Percentiles rank a stretch among this genome's conserved stretches.
Evolutionary conservation across 139 green algal genomes (phyloP).

Genomic region (Dunaliella sp.): DNA sequence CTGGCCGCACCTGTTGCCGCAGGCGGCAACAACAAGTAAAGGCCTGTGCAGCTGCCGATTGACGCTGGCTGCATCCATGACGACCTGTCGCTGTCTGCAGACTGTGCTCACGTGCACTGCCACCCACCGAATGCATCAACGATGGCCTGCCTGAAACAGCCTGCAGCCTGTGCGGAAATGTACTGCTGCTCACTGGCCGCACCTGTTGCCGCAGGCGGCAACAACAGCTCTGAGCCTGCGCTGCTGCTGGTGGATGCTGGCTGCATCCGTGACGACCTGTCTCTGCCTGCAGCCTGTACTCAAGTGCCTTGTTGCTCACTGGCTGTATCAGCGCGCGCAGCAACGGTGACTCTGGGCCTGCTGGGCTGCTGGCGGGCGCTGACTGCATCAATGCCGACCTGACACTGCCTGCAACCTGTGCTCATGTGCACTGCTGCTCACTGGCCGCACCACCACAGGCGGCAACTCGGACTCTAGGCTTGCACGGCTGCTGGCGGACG

Average conservation of each 20-base stretch:
- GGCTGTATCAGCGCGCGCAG: too few species aligned
- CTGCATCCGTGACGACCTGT: too few species aligned
- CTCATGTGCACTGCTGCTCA: background rate
- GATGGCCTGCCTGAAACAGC: too few species aligned
- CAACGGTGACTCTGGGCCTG: background rate
- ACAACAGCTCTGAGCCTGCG: background rate
- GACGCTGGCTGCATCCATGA: too few species aligned
- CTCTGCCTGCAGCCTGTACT: too few species aligned
- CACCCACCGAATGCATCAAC: too few species aligned
- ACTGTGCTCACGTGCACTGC: background rate
- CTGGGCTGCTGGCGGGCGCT: constrained; percentile 7
- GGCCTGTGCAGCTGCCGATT: background rate
- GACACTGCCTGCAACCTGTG: too few species aligned
- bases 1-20: background rate
- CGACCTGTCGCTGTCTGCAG: too few species aligned
- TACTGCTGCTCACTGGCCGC: background rate
- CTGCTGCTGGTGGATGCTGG: background rate
- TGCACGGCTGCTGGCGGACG: constrained; percentile 6
- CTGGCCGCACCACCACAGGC: background rate
- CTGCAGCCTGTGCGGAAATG: background rate
- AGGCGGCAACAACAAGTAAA: background rate
- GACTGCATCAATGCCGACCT: too few species aligned
- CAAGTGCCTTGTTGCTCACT: too few species aligned
- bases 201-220: background rate
- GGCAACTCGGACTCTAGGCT: constrained; percentile 1